Evolutionary conservation across 2,329 filamentous ascomycete species (phyloP).

Genomic region (Cladosporium velox): DNA sequence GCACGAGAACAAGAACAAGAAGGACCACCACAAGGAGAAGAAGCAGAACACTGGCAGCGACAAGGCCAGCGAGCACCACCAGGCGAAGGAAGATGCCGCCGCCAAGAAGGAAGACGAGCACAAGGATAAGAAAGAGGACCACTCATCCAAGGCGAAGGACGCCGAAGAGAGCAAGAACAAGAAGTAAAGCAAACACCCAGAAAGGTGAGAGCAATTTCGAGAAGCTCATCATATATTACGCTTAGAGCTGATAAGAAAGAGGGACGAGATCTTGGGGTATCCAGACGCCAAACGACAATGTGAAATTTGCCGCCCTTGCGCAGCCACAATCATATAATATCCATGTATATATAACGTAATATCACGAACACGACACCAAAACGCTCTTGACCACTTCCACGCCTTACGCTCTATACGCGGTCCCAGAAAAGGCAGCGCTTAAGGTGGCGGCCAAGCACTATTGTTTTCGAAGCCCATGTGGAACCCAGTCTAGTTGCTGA

Average conservation of each 20-base stretch:
- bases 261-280: not conserved
- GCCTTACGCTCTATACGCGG: not conserved
- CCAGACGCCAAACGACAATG: not conserved
- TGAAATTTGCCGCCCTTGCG: not conserved
- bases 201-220: not conserved
- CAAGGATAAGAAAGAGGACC: constrained; percentile 16
- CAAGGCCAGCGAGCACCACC: constrained; percentile 16
- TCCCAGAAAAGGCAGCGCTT: not conserved
- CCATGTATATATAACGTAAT: constrained; percentile 1
- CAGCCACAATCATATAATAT: not conserved
- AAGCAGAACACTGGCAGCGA: constrained; percentile 10
- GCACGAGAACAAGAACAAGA: constrained; percentile 29
- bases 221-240: not conserved
- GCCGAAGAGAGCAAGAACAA: constrained; percentile 23
- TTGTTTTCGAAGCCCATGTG: not conserved
- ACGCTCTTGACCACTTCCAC: not conserved
- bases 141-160: constrained; percentile 11
- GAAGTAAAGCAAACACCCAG: not conserved
- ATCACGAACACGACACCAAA: not conserved
- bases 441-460: not conserved
- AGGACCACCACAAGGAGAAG: constrained; percentile 27
- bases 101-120: constrained; percentile 18
- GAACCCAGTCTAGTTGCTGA: not conserved
- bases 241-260: not conserved
- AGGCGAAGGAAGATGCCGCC: constrained; percentile 19